Percentiles rank a stretch among this genome's conserved stretches.
Conservation (phyloP, 768 basidiomycete genomes). For the Phallus indusiatus region DNA sequence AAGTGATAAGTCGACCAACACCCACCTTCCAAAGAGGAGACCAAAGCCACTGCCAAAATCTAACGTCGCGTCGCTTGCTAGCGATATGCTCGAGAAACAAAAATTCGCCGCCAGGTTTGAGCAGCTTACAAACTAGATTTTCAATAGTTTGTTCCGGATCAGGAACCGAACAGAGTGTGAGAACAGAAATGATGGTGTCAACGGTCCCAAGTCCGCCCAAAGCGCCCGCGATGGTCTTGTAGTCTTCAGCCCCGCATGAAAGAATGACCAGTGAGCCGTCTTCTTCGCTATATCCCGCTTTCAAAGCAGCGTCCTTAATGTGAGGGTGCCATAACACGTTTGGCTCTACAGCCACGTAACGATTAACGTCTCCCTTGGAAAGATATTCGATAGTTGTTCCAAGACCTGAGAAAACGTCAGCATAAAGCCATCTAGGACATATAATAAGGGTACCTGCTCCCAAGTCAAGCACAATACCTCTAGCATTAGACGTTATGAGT, state of each 20-base stretch:
- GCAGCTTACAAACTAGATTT: slow-evolving; percentile 37
- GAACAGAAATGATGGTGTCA: slow-evolving; percentile 55
- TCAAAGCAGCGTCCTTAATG: slow-evolving; percentile 39
- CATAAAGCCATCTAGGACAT: too few relatives aligned
- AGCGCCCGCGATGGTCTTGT: slow-evolving; percentile 34
- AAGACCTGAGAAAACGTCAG: slow-evolving; percentile 31
- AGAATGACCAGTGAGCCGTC: slow-evolving; percentile 50
- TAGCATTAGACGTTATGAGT: slow-evolving; percentile 45
- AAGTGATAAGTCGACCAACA: slow-evolving; percentile 1
- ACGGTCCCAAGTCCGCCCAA: slow-evolving; percentile 30
- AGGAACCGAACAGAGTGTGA: slow-evolving; percentile 61
- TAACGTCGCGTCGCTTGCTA: slow-evolving; percentile 41
- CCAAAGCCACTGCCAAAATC: slow-evolving; percentile 70
- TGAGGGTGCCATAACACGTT: slow-evolving; percentile 52
- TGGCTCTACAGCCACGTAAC: slow-evolving; percentile 67
- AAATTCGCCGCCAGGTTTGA: slow-evolving; percentile 56
- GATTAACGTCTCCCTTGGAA: slow-evolving; percentile 40
- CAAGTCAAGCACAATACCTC: slow-evolving; percentile 55
- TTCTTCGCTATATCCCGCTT: slow-evolving; percentile 43
- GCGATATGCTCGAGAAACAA: slow-evolving; percentile 67
- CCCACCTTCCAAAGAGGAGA: slow-evolving; percentile 51
- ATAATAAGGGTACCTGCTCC: slow-evolving; percentile 42
- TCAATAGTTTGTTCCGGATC: slow-evolving; percentile 39
- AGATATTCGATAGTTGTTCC: slow-evolving; percentile 60
- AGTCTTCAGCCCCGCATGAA: slow-evolving; percentile 54